Base-by-base conservation (phyloP, 768 basidiomycete genomes). In the Myochromella boudieri region DNA sequence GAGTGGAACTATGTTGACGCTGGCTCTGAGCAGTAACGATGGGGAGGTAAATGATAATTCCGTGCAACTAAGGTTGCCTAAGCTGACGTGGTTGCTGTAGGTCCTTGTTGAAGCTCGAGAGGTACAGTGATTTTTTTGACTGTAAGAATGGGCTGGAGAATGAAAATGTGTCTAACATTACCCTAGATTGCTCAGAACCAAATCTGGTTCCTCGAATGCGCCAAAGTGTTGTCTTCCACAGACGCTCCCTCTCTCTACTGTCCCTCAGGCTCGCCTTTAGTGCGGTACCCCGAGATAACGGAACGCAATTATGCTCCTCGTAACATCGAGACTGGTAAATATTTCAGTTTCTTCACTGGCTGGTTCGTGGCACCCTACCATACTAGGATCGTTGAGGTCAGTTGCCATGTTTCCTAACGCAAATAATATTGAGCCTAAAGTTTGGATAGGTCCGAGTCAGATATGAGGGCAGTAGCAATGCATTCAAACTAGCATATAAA, bases 101-200 rank as follows among this genome's bases (percentile, higher is more conserved):
- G 28, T 29, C 28, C 28, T 29, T 14, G 8, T 29, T 8, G 14
- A 29, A 14, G 8, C 28, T 8, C 28, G 28, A 8, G 14, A 29
- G 28, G 28, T 29, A 8, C 28, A 8, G 14, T 29, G 8, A 8
- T 29, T 29, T 29, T 29, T 29, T 29, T 29, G 14, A 29, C 20
- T 10, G 2, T 6, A 27, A 14, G 27, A 10, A 15, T 3, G 42
- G 6, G 2, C 14, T 3, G 5, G 11, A 28, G 4, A 15, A 5
- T 31, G 9, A 15, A 37, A 21, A 37, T 21, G n/a, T n/a, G n/a
- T n/a, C n/a, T n/a, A n/a, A n/a, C 14, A 14, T 8, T 29, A 8
- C 28, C 8, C 14, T 42, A 45, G 44, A 25, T 37, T 26, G 44
- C 44, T 25, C 44, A 45, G 9, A 45, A 45, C 33, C 44, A 45